Evolutionary conservation across 1,139 yeast species (phyloP).

Genomic region (Pichia norvegensis): DNA sequence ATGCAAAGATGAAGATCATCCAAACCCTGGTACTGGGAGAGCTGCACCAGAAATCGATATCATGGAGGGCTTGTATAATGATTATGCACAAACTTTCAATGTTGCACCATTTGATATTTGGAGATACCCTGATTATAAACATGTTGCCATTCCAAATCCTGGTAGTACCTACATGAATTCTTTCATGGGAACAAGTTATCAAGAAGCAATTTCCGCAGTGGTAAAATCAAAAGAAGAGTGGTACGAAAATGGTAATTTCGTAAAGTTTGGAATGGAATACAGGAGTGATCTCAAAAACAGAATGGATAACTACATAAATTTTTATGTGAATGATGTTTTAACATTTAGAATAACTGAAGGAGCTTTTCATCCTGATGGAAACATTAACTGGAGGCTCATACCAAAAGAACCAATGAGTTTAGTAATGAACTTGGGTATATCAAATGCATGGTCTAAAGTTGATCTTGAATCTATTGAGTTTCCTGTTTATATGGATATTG

Average conservation of each 20-base stretch:
- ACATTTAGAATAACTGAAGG: slow-evolving; percentile 42
- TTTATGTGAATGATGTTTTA: slow-evolving; percentile 60
- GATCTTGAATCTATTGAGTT: slow-evolving; percentile 49
- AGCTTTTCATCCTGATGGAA: slow-evolving; percentile 52
- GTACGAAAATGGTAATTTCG: slow-evolving; percentile 56
- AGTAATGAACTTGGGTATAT: slow-evolving; percentile 49
- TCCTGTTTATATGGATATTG: slow-evolving; percentile 44
- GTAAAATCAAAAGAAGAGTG: slow-evolving; percentile 48
- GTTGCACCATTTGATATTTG: slow-evolving; percentile 57
- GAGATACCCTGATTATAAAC: slow-evolving; percentile 54
- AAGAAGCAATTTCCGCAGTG: slow-evolving; percentile 49
- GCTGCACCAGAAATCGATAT: slow-evolving; percentile 64
- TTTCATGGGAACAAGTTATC: slow-evolving; percentile 54
- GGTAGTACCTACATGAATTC: slow-evolving; percentile 45
- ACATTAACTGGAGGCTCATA: slow-evolving; percentile 49
- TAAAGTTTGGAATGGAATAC: slow-evolving; percentile 72
- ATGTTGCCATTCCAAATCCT: slow-evolving; percentile 39
- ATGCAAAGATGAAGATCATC: slow-evolving; percentile 50
- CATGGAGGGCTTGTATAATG: slow-evolving; percentile 49
- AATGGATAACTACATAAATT: slow-evolving; percentile 49
- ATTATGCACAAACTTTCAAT: slow-evolving; percentile 55
- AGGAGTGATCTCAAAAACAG: slow-evolving; percentile 58
- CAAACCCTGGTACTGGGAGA: slow-evolving; percentile 51
- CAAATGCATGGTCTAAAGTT: slow-evolving; percentile 56
- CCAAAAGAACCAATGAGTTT: slow-evolving; percentile 60